Base-by-base conservation (phyloP, 305 asterid species). In the Plantago lanceolata region DNA sequence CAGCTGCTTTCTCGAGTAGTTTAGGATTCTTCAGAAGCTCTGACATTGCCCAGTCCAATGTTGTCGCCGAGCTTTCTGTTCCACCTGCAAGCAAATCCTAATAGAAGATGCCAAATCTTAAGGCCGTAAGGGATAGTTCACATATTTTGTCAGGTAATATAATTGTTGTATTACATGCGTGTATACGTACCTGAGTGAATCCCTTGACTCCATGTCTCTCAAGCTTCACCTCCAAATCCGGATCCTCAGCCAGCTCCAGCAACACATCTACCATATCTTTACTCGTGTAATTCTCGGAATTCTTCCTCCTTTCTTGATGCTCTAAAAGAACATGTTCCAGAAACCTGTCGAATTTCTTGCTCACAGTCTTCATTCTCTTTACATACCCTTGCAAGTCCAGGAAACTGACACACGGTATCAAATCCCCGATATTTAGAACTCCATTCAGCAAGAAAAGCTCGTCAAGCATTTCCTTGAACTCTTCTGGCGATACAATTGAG, bases 61-160 rank as follows among this genome's bases (percentile, higher is more conserved):
- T 53, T 17, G 26, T 33, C 6, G 58, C 35, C 3, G 58, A 53
- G 58, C 58, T 53, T 53, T 53, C 58, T 16, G 58, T 53, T 21
- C 58, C 58, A 53, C 58, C 58, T 13, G 58, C 58, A 53, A 53
- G 58, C 58, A 53, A 53, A 33, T 53, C 58, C 58, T 53, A 21
- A 53, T 20, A 31, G 20, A 21, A 52, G 31, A 52, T 52, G 12
- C 20, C 16, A 9, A 52, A 24, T 24, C 15, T 52, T 51, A 3
- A 19, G 17, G 33, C n/a, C n/a, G n/a, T n/a, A 3, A 24, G 2
- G 3, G 28, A 24, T 3, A 24, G 28, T 24, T 1, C 28, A 24
- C 28, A 24, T 24, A 24, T 24, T 24, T 24, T 24, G 28, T 24
- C 28, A 24, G 28, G 28, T 24, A 24, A 24, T n/a, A n/a, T n/a